Base-by-base conservation (phyloP, 2,329 filamentous ascomycete genomes). In the Lithohypha guttulata region DNA sequence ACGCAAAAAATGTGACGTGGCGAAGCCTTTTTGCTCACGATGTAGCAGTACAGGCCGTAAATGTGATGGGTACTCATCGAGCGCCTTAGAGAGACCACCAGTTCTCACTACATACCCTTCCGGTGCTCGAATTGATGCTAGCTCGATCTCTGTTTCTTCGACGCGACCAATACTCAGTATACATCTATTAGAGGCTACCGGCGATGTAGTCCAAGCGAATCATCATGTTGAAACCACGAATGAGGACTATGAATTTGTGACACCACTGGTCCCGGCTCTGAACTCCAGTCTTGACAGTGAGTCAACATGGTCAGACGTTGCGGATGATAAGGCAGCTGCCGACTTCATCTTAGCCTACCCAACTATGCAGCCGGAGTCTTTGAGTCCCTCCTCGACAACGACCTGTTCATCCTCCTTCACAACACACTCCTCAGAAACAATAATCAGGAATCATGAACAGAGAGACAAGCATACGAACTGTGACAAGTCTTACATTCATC, bases 1-100 rank as follows among this genome's bases (percentile, higher is more conserved):
- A 37, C 49, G 54, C 11, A 52, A 57, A 28, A 59, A 59, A 41
- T 59, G 56, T 34, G 55, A 53, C 32, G 56, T 58, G 39, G 49
- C 50, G n/a, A 54, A 51, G 13, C 56, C 56, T 2, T 42, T 33
- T 19, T 58, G 55, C 42, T 34, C 39, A 11, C 44, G 51, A 35
- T 59, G 56, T 43, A 52, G 51, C 4, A 53, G 52, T 19, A 58
- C 56, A 13, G 55, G 56, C 19, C 51, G 56, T 15, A 52, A 52
- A 41, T 58, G 55, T 38, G 55, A 57, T 37, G 55, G 56, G 20
- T 58, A 58, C 39, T 37, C 25, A 6, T 3, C 34, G 19, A n/a
- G 20, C n/a, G n/a, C n/a, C n/a, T n/a, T n/a, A n/a, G n/a, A n/a
- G n/a, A n/a, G n/a, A n/a, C n/a, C n/a, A n/a, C n/a, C n/a, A n/a